These are phyloP conservation scores for Diplotaxis tenuifolia DNA, from an alignment of 345 rosid species.

Conservation along the genomic window DNA sequence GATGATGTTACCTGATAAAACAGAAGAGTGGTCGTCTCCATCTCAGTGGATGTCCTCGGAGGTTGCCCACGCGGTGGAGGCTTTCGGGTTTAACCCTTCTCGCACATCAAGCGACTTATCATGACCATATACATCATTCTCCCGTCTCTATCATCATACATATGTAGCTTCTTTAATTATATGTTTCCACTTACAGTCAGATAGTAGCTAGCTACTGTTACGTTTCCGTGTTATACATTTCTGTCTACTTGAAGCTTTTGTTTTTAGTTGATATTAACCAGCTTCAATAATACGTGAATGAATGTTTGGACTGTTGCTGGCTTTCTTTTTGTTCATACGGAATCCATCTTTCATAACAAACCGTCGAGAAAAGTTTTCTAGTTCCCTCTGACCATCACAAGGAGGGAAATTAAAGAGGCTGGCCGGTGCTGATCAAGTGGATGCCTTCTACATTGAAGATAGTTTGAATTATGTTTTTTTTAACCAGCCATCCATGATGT, in stretches of 20 bases:
- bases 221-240: constrained; percentile 5
- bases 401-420: too few relatives aligned
- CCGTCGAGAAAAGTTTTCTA: not conserved
- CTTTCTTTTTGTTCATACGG: not conserved
- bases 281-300: not conserved
- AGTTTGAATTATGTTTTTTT: not conserved
- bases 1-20: not conserved
- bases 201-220: not conserved
- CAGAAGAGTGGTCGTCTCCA: constrained; percentile 18
- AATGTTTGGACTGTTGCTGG: not conserved
- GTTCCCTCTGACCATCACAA: not conserved
- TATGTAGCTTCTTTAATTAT: constrained; percentile 3
- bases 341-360: not conserved
- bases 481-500: not conserved
- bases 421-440: too few relatives aligned
- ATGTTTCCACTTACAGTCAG: constrained; percentile 1
- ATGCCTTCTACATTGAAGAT: too few relatives aligned
- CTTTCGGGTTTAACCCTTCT: constrained; percentile 32
- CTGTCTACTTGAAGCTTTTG: constrained; percentile 10
- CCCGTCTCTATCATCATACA: constrained; percentile 3
- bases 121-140: constrained; percentile 17
- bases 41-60: constrained; percentile 32
- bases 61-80: constrained; percentile 30
- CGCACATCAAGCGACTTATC: constrained; percentile 31
- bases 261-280: not conserved